phyloP scores from a whole-genome alignment of 2,329 filamentous ascomycete species.

The Lasiodiplodia theobromae region DNA sequence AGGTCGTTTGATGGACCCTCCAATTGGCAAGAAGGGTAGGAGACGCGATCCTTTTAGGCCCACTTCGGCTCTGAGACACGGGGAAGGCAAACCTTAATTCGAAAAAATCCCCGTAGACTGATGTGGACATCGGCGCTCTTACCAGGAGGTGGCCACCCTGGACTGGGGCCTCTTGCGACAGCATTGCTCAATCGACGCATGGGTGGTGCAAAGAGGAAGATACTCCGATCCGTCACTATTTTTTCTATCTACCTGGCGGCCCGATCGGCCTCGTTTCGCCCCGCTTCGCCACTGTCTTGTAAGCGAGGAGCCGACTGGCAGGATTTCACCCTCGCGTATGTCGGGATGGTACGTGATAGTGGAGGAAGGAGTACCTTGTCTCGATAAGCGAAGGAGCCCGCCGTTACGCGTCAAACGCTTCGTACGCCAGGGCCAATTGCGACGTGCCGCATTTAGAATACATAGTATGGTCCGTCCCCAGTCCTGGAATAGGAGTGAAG shows the following conservation, averaged over 20 bases:
- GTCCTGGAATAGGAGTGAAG: conserved; percentile 8
- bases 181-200: conserved; percentile 27
- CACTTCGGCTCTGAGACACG: conserved; percentile 18
- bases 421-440: conserved; percentile 12
- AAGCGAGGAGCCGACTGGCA: conserved; percentile 18
- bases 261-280: conserved; percentile 19
- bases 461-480: background rate
- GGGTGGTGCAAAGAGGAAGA: conserved; percentile 15
- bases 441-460: background rate
- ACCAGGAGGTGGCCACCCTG: conserved; percentile 15
- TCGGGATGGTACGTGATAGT: conserved; percentile 12
- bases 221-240: background rate
- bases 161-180: conserved; percentile 14
- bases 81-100: conserved; percentile 22
- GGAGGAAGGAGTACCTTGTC: conserved; percentile 24
- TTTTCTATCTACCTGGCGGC: conserved; percentile 18
- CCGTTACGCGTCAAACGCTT: conserved; percentile 17
- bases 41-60: conserved; percentile 8
- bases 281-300: conserved; percentile 7
- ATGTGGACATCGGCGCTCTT: conserved; percentile 1
- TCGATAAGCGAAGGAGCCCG: conserved; percentile 25
- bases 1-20: conserved; percentile 1
- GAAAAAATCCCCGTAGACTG: conserved; percentile 8
- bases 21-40: background rate
- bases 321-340: conserved; percentile 15